Evolutionary conservation across 805 yeast species (phyloP), one percentile per base, ranked within the genome.

Genomic region (Yarrowia sp.): DNA sequence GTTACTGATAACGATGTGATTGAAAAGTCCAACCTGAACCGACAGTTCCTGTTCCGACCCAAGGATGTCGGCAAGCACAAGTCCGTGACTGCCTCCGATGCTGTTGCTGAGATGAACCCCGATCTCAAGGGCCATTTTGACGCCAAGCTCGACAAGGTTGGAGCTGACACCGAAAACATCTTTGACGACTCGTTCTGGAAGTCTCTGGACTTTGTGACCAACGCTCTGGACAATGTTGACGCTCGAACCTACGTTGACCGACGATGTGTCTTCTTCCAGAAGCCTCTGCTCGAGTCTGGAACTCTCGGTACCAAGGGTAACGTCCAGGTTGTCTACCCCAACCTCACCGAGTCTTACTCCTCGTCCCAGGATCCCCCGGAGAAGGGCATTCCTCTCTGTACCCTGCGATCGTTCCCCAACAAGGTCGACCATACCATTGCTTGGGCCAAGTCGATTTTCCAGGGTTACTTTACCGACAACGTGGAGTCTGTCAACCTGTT

Each of bases 321-420:
- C 75, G 93, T 97, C 21, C 99, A 95, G 80, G 98, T 95, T 49
- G 88, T 95, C 62, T 86, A 92, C 72, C 99, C 99, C 70, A 83
- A 85, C 74, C 77, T 95, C 74, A 95, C 99, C 1, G 99, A 95
- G 78, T 89, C 96, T 5, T 95, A 95, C 77, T 90, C 98, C 3
- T 89, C 97, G 1, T 90, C 97, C 12, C 96, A 91, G 75, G 99
- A 95, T 78, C 99, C 99, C 48, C 99, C 99, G 40, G 99, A 95
- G 80, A 92, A 92, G 78, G 86, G 97, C 3, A 92, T 95, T 73
- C 99, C 99, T 33, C 82, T 95, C 72, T 95, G 99, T 83, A 95
- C 99, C 2, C 82, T 95, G 74, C 87, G 98, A 78, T 90, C 97
- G 3, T 95, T 95, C 87, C 99, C 99, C 65, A 90, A 92, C 77